Evolutionary conservation across 257 asterid species (phyloP), one percentile per base, ranked within the genome.

Genomic region (Echites panduratus): DNA sequence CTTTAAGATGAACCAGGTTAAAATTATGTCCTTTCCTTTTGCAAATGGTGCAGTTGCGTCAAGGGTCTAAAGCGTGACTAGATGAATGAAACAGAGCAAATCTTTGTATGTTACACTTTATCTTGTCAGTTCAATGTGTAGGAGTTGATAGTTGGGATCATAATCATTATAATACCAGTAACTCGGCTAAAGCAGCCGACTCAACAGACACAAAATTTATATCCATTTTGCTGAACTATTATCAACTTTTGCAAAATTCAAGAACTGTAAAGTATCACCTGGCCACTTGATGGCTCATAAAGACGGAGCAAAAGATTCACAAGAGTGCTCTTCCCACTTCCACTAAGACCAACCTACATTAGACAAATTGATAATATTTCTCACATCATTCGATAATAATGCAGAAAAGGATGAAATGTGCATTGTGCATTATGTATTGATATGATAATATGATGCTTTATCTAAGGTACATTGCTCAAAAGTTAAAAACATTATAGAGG

Each of bases 301-400:
- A 94, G 92, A 70, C 96, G 95, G 52, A 94, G 99, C 76, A 94
- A 82, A 79, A 94, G 97, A 84, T 85, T 92, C 80, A 91, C 98
- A 70, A 94, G 52, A 40, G 97, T 86, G 87, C 99, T 94, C 88
- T 94, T 94, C 75, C 99, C 99, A 82, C 99, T 91, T 74, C 99
- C 99, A 71, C 98, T 94, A 69, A 92, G 92, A 77, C 99, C 99
- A 50, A 90, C 97, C 99, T 94, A 64, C 67, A 49, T 22, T 68
- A 35, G 5, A 35, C 24, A 62, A 63, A 63, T 0, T 62, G 24
- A 63, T 9, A 13, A 63, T 7, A 61, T 32, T 29, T 58, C 38
- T 58, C 22, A 1, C n/a, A 61, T 61, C 22, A 4, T 58, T 58
- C 2, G 66, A 59, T 32, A 35, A 41, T 19, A 27, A 27, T 7